Evolutionary conservation across 495 filamentous ascomycete genomes (phyloP).

Genomic region (Filosporella fistucella): DNA sequence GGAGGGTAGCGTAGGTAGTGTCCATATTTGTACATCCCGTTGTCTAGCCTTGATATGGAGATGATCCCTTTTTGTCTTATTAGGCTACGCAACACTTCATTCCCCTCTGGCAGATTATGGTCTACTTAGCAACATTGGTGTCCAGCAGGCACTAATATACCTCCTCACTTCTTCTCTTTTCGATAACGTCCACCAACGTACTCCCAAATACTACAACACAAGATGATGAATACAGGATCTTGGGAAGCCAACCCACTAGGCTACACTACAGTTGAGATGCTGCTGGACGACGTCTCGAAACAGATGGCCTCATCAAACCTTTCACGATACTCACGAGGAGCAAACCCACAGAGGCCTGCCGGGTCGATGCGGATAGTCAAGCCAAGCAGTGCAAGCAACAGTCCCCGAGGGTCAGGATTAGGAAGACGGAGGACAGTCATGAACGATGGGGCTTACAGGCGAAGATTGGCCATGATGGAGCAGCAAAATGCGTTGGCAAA

Average conservation of each 20-base stretch:
- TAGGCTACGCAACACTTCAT: conserved; percentile 12
- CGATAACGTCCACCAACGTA: not conserved
- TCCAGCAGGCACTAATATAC: not conserved
- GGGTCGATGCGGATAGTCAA: conserved; percentile 56
- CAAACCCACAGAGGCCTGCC: conserved; percentile 32
- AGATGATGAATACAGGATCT: conserved; percentile 18
- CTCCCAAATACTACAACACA: not conserved
- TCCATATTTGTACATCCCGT: conserved; percentile 21
- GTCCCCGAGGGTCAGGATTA: conserved; percentile 51
- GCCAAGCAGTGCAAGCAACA: conserved; percentile 63
- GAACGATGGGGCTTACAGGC: conserved; percentile 30
- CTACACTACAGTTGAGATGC: conserved; percentile 23
- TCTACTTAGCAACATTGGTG: conserved; percentile 6
- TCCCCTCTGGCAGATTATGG: conserved; percentile 7
- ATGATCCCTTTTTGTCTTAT: conserved; percentile 12
- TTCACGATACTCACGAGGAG: conserved; percentile 35
- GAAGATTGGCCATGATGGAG: conserved; percentile 25
- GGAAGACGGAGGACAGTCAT: conserved; percentile 34
- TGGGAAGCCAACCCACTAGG: conserved; percentile 9
- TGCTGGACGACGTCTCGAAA: conserved; percentile 24
- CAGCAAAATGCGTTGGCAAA: conserved; percentile 28
- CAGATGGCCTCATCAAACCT: conserved; percentile 25
- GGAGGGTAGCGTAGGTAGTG: no score
- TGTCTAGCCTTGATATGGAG: conserved; percentile 20
- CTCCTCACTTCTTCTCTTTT: not conserved